Percentiles rank a stretch among this genome's conserved stretches.
Evolutionary conservation across 164 flowering plant genomes (phyloP).

Genomic region (Tetracentron sinense): DNA sequence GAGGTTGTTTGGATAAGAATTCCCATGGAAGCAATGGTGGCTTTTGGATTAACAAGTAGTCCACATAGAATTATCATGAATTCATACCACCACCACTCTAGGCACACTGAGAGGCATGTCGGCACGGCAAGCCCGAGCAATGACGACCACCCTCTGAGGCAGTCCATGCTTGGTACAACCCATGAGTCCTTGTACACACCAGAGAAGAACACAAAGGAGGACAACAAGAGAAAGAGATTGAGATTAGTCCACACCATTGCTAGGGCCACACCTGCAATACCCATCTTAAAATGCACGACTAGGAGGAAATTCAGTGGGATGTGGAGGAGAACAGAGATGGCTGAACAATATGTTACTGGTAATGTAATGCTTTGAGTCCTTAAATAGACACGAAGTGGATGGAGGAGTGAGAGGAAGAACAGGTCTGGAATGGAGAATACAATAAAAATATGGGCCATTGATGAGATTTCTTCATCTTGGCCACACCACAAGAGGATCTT

Average conservation of each 20-base stretch:
- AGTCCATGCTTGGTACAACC: constrained; percentile 76
- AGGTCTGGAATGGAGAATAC: constrained; percentile 84
- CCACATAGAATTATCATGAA: constrained; percentile 90
- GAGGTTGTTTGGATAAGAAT: constrained; percentile 88
- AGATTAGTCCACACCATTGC: constrained; percentile 87
- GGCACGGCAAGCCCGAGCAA: constrained; percentile 72
- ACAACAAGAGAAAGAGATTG: constrained; percentile 52
- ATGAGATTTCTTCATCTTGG: constrained; percentile 68
- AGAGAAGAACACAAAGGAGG: constrained; percentile 54
- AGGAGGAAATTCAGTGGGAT: constrained; percentile 77
- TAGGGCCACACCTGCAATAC: constrained; percentile 80
- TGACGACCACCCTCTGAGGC: constrained; percentile 77
- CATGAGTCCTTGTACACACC: constrained; percentile 70
- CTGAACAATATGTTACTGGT: constrained; percentile 79
- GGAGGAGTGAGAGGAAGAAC: constrained; percentile 81
- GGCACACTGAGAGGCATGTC: constrained; percentile 78
- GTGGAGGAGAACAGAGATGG: constrained; percentile 73
- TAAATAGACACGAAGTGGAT: constrained; percentile 78
- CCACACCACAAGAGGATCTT: constrained; percentile 70
- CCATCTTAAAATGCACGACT: constrained; percentile 66
- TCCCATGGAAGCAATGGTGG: constrained; percentile 93
- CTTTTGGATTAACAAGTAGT: constrained; percentile 65
- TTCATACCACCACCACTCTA: constrained; percentile 99
- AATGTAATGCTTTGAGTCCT: constrained; percentile 78
- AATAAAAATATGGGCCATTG: constrained; percentile 64